These are phyloP conservation scores for Sordariomycetes sp. DNA, from an alignment of 2,329 filamentous ascomycete genomes.

Conservation along the genomic window DNA sequence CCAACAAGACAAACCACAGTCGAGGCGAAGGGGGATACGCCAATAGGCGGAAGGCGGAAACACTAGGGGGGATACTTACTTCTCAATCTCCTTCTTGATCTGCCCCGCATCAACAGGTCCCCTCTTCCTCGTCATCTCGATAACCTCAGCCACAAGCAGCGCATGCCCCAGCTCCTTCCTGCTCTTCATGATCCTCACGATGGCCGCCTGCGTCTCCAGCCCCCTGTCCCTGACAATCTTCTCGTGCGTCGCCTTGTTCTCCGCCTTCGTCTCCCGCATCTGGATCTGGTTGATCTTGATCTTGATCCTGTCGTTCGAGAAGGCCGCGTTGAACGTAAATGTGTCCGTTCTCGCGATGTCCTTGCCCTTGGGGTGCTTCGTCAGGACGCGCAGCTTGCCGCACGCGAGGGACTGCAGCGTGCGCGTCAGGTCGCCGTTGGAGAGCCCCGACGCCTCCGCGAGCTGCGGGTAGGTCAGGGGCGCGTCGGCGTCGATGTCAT, in stretches of 20 bases:
- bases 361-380: slow-evolving; percentile 73
- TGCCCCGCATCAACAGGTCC: slow-evolving; percentile 77
- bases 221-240: slow-evolving; percentile 80
- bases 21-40: not conserved
- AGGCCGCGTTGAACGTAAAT: slow-evolving; percentile 71
- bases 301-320: slow-evolving; percentile 72
- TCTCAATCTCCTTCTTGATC: slow-evolving; percentile 97
- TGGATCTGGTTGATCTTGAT: slow-evolving; percentile 99
- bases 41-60: not conserved
- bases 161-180: slow-evolving; percentile 76
- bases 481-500: slow-evolving; percentile 48
- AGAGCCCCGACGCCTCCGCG: slow-evolving; percentile 60
- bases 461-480: slow-evolving; percentile 69
- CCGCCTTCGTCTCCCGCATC: slow-evolving; percentile 87
- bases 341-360: slow-evolving; percentile 72
- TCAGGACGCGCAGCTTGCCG: slow-evolving; percentile 73
- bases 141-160: slow-evolving; percentile 86
- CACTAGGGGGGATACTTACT: slow-evolving; percentile 44
- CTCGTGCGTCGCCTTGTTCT: slow-evolving; percentile 90
- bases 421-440: slow-evolving; percentile 69
- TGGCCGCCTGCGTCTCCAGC: slow-evolving; percentile 93
- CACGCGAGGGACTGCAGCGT: slow-evolving; percentile 94
- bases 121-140: slow-evolving; percentile 76
- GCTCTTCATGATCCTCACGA: slow-evolving; percentile 95
- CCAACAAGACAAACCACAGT: not conserved